Evolutionary conservation across 495 filamentous ascomycete genomes (phyloP), one percentile per base, ranked within the genome.

Genomic region (Penicillium soppii): DNA sequence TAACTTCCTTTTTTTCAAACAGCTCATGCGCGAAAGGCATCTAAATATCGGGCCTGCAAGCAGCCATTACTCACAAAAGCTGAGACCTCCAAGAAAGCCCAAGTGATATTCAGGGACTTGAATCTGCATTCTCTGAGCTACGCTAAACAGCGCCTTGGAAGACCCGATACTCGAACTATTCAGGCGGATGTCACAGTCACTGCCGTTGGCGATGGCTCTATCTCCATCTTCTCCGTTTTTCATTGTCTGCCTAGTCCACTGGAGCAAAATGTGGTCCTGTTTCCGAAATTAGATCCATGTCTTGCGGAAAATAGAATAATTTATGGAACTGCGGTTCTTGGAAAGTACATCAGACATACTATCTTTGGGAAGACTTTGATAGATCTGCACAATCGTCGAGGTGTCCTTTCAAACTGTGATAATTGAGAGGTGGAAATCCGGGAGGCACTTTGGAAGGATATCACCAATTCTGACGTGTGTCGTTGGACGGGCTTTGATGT

Each of bases 31-130:
- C 8, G 25, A 27, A 17, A 47, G 50, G 8, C 73, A 76, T 45
- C 61, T 74, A 10, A 69, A 75, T 53, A 61, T 73, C 29, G 73
- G 73, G 12, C 64, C 68, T 19, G 73, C 61, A 2, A 68, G 63
- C 0, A 71, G 72, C 4, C 73, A 66, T 30, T 73, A 70, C 29
- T 59, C 5, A 21, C 9, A 3, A 21, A 48, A 7, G 36, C 16
- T 17, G 29, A 26, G 1, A 38, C 38, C 3, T 21, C 52, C 0
- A 15, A 35, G 4, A 7, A 36, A 7, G 38, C 39, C 0, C n/a
- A 37, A 23, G 4, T 54, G 2, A 54, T 45, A 1, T 23, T 54
- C 2, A 16, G 43, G 22, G 52, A 54, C 43, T 30, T 48, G 15
- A 49, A 43, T 25, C 27, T 10, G 0, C 15, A 43, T 12, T 43